Evolutionary conservation across 805 yeast species (phyloP).

Genomic region (Candida morakotiae): DNA sequence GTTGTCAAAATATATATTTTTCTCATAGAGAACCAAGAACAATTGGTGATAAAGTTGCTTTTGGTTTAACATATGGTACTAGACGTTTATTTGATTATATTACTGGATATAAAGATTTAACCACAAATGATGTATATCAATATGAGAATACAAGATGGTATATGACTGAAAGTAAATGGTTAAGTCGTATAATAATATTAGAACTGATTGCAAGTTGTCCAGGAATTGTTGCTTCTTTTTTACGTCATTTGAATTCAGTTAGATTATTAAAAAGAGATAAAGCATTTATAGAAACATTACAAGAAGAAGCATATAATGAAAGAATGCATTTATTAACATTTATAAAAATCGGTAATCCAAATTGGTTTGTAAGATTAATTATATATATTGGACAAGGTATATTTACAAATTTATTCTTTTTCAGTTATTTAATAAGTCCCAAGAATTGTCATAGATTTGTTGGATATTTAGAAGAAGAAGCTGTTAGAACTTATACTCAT

Average conservation of each 20-base stretch:
- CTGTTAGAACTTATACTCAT: slow-evolving; percentile 66
- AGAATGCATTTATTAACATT: slow-evolving; percentile 73
- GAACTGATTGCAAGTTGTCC: slow-evolving; percentile 80
- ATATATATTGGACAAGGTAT: slow-evolving; percentile 66
- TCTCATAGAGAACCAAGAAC: slow-evolving; percentile 51
- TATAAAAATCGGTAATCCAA: slow-evolving; percentile 59
- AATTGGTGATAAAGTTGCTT: slow-evolving; percentile 50
- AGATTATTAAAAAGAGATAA: slow-evolving; percentile 59
- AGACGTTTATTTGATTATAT: slow-evolving; percentile 54
- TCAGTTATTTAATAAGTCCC: slow-evolving; percentile 55
- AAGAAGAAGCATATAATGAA: slow-evolving; percentile 75
- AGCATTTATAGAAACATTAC: slow-evolving; percentile 69
- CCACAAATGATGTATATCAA: slow-evolving; percentile 24
- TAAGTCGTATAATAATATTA: slow-evolving; percentile 56
- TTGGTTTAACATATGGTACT: slow-evolving; percentile 38
- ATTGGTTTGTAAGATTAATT: slow-evolving; percentile 40
- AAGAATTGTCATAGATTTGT: slow-evolving; percentile 69
- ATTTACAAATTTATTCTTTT: slow-evolving; percentile 61
- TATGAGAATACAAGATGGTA: slow-evolving; percentile 35
- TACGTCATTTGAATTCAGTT: slow-evolving; percentile 62
- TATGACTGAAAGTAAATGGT: slow-evolving; percentile 64
- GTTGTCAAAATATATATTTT: slow-evolving; percentile 35
- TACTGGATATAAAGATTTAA: slow-evolving; percentile 63
- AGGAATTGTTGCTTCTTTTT: slow-evolving; percentile 70
- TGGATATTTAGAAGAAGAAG: slow-evolving; percentile 75